Percentiles rank a stretch among this genome's conserved stretches.
Evolutionary conservation across 2,329 filamentous ascomycete genomes (phyloP).

Genomic region (Pezizomycotina sp.): DNA sequence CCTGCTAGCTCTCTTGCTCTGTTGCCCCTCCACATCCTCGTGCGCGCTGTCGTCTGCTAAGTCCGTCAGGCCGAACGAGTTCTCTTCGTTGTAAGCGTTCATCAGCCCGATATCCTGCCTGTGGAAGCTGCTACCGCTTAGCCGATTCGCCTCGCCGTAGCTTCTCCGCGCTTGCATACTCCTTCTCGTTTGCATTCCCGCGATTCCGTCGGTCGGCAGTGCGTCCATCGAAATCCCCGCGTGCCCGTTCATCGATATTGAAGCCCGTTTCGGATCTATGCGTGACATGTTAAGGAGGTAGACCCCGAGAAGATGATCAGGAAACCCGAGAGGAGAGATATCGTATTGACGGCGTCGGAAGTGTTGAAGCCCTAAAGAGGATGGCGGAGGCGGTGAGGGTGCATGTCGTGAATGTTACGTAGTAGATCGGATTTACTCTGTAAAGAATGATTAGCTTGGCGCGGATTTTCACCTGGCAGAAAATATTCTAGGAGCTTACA

Average conservation of each 20-base stretch:
- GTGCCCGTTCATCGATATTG: slow-evolving; percentile 33
- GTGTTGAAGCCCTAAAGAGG: slow-evolving; percentile 58
- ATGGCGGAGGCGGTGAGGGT: slow-evolving; percentile 54
- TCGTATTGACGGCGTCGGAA: slow-evolving; percentile 51
- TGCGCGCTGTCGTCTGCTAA: slow-evolving; percentile 62
- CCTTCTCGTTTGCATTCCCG: slow-evolving; percentile 71
- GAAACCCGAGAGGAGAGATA: slow-evolving; percentile 57
- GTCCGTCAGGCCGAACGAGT: slow-evolving; percentile 58
- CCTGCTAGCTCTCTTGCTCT: no score
- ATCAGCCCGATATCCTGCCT: slow-evolving; percentile 58
- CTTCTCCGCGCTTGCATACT: slow-evolving; percentile 85
- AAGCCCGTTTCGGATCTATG: slow-evolving; percentile 66
- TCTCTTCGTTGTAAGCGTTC: slow-evolving; percentile 76
- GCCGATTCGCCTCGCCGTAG: slow-evolving; percentile 39
- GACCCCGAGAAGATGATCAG: slow-evolving; percentile 55
- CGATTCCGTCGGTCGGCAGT: slow-evolving; percentile 80
- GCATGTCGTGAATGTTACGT: slow-evolving; percentile 55
- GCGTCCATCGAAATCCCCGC: slow-evolving; percentile 51
- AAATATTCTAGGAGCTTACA: slow-evolving; percentile 43
- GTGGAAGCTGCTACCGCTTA: slow-evolving; percentile 45
- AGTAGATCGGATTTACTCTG: slow-evolving; percentile 80
- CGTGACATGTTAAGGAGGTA: slow-evolving; percentile 71
- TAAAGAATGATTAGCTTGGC: slow-evolving; percentile 11
- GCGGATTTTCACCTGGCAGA: slow-evolving; percentile 1
- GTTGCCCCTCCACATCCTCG: slow-evolving; percentile 33